These are phyloP conservation scores for Gossypium trilobum DNA, from an alignment of 441 rosid genomes.

Conservation along the genomic window DNA sequence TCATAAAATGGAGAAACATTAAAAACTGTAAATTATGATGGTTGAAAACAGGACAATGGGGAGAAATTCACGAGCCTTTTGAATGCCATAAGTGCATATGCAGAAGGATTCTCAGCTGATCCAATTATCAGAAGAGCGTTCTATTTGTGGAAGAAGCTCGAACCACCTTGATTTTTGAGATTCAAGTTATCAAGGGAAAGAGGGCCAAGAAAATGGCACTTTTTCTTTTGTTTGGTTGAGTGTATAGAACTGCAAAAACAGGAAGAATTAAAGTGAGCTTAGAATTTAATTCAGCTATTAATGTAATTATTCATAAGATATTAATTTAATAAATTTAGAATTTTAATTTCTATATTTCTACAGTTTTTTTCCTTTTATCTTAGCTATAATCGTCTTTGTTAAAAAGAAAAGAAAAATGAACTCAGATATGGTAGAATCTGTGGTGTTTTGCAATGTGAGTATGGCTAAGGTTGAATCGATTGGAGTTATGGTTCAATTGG, in stretches of 20 bases:
- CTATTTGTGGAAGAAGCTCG: slow-evolving; percentile 7
- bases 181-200: background rate
- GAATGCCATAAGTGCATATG: slow-evolving; percentile 66
- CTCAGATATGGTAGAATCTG: background rate
- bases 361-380: no score
- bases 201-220: background rate
- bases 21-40: background rate
- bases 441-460: no score
- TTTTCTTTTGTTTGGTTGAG: background rate
- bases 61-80: slow-evolving; percentile 67
- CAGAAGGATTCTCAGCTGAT: slow-evolving; percentile 85
- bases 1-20: background rate
- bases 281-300: background rate
- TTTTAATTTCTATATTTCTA: background rate
- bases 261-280: background rate
- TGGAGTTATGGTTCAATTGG: background rate
- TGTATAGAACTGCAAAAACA: background rate
- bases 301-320: background rate
- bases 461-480: background rate
- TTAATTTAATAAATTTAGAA: background rate
- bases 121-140: slow-evolving; percentile 48
- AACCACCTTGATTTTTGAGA: background rate
- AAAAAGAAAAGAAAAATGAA: background rate
- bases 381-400: background rate
- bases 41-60: slow-evolving; percentile 58